phyloP scores from a whole-genome alignment of 2,329 filamentous ascomycete species.

The Fusarium musae region DNA sequence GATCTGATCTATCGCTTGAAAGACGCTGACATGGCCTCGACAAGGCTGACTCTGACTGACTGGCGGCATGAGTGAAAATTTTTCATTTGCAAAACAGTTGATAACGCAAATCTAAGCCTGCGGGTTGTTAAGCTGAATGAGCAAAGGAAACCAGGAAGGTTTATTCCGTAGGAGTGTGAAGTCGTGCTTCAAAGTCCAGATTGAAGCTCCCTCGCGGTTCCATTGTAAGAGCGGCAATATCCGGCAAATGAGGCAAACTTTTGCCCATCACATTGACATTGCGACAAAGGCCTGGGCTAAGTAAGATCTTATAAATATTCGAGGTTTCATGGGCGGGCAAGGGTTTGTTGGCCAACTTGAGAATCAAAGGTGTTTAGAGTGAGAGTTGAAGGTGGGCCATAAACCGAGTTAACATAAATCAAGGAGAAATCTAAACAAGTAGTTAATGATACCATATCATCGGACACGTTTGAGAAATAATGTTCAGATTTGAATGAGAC shows the following conservation, averaged over 20 bases:
- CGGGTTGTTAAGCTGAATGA: not conserved
- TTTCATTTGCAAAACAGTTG: not conserved
- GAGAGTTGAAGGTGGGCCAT: not conserved
- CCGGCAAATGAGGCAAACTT: not conserved
- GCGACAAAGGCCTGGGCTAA: not conserved
- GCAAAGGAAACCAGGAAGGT: not conserved
- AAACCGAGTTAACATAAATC: not conserved
- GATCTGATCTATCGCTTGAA: slow-evolving; percentile 11
- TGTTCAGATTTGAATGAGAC: not conserved
- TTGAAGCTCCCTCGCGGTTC: not conserved
- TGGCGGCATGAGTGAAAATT: not conserved
- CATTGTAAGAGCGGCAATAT: not conserved
- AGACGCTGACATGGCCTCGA: not conserved
- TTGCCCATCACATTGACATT: not conserved
- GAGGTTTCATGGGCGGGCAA: not conserved
- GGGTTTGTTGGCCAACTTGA: not conserved
- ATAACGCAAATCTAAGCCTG: not conserved
- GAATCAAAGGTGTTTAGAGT: not conserved
- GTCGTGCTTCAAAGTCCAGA: not conserved
- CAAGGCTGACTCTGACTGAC: not conserved
- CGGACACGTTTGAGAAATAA: not conserved
- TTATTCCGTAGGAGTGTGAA: not conserved
- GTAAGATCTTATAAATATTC: not conserved
- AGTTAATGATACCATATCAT: not conserved
- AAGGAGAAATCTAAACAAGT: not conserved